phyloP scores from a whole-genome alignment of 2,329 filamentous ascomycete species.

The Verticillium zaregamsianum region DNA sequence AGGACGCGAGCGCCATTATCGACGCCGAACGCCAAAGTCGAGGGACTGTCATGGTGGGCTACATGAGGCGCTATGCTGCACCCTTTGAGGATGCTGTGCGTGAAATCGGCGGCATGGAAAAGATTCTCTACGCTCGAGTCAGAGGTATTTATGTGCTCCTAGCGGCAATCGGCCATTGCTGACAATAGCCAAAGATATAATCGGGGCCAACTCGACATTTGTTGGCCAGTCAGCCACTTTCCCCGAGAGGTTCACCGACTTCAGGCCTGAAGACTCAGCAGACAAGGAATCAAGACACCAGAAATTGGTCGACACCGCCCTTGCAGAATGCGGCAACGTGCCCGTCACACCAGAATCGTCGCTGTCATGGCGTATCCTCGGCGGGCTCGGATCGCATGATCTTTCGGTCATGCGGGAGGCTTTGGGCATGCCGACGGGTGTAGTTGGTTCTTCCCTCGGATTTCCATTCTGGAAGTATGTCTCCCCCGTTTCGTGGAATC shows the following conservation, averaged over 20 bases:
- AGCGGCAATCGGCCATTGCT: neutral
- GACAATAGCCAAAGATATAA: constrained; percentile 9
- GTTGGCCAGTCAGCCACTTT: neutral
- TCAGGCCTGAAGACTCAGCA: constrained; percentile 7
- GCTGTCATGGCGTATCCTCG: constrained; percentile 1
- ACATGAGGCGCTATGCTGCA: constrained; percentile 52
- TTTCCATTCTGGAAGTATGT: constrained; percentile 2
- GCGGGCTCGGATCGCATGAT: constrained; percentile 40
- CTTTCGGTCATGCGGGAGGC: constrained; percentile 43
- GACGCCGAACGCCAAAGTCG: constrained; percentile 35
- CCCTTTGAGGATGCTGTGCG: constrained; percentile 39
- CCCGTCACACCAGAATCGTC: neutral
- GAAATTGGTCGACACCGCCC: neutral
- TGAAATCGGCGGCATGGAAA: constrained; percentile 40
- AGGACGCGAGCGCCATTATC: constrained; percentile 36
- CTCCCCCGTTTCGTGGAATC: neutral
- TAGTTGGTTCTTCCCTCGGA: neutral
- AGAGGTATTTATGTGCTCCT: constrained; percentile 8
- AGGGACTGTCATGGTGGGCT: constrained; percentile 48
- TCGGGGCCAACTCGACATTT: constrained; percentile 15
- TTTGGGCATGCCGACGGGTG: constrained; percentile 24
- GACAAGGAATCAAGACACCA: constrained; percentile 4
- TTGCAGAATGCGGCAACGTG: neutral
- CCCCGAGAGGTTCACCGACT: constrained; percentile 28
- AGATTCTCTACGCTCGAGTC: constrained; percentile 47